Evolutionary conservation across 2,329 filamentous ascomycete species (phyloP).

Genomic region (Calonectria henricotiae): DNA sequence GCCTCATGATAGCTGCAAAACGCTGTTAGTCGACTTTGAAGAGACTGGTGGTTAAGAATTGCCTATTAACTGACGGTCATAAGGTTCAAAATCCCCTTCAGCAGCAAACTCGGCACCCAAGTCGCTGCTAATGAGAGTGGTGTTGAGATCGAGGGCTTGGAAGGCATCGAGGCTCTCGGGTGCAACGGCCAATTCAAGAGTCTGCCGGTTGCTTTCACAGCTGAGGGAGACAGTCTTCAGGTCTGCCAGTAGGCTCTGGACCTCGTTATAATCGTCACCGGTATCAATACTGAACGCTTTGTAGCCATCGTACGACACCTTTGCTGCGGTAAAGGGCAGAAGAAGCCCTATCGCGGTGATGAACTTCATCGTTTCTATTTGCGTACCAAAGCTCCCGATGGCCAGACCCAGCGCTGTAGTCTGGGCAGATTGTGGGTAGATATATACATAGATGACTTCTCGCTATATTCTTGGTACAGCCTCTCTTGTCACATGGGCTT

Average conservation of each 20-base stretch:
- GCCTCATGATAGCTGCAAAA: neutral
- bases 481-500: neutral
- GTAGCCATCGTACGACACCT: constrained; percentile 21
- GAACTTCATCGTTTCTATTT: neutral
- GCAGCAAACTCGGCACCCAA: constrained; percentile 15
- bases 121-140: neutral
- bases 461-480: no score
- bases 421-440: neutral
- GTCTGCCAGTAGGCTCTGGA: neutral
- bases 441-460: neutral
- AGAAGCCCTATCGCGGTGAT: constrained; percentile 1
- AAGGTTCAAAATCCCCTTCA: neutral
- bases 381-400: neutral
- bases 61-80: neutral
- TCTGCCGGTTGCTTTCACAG: constrained; percentile 10
- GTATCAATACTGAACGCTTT: constrained; percentile 10
- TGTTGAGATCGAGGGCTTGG: constrained; percentile 12
- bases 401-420: no score
- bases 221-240: neutral
- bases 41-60: fast-evolving
- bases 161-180: constrained; percentile 8
- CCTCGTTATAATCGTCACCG: neutral
- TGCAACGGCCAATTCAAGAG: constrained; percentile 1
- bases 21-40: no score
- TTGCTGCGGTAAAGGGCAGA: neutral